phyloP scores from a whole-genome alignment of 805 yeast species.

The Suhomyces prunicola region DNA sequence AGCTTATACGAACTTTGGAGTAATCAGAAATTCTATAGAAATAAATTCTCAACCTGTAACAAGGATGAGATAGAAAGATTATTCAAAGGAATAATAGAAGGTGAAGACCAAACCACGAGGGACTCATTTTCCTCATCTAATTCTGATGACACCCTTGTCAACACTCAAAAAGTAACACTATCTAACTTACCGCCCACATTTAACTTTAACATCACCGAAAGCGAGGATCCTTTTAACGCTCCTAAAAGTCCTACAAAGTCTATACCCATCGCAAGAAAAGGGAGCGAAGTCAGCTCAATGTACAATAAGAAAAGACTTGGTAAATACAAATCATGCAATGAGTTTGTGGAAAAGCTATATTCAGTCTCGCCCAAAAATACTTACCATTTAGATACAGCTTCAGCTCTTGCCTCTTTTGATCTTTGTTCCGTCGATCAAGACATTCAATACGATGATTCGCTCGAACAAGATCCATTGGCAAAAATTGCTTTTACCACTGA shows the following conservation, averaged over 20 bases:
- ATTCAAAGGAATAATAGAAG: conserved; percentile 7
- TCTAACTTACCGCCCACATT: conserved; percentile 13
- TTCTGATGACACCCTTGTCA: conserved; percentile 16
- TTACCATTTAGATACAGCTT: conserved; percentile 27
- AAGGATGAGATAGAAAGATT: conserved; percentile 9
- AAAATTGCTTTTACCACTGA: conserved; percentile 1
- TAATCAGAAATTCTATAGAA: conserved; percentile 11
- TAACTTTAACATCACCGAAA: conserved; percentile 2
- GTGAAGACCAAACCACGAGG: conserved; percentile 3
- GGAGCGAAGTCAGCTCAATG: not conserved
- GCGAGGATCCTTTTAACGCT: conserved; percentile 1
- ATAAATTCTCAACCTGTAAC: conserved; percentile 6
- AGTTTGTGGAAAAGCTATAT: conserved; percentile 34
- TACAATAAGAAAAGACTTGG: not conserved
- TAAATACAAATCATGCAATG: conserved; percentile 19
- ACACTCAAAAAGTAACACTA: conserved; percentile 7
- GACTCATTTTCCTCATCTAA: conserved; percentile 13
- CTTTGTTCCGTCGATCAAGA: conserved; percentile 6
- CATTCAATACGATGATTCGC: conserved; percentile 5
- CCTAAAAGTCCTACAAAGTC: conserved; percentile 1
- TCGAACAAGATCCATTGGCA: conserved; percentile 7
- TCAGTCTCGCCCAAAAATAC: conserved; percentile 43
- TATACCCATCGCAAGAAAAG: not conserved
- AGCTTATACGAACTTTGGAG: conserved; percentile 16
- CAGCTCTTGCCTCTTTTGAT: conserved; percentile 22